Base-by-base conservation (phyloP, 2,329 filamentous ascomycete species). In the Ceratocystis smalleyi region DNA sequence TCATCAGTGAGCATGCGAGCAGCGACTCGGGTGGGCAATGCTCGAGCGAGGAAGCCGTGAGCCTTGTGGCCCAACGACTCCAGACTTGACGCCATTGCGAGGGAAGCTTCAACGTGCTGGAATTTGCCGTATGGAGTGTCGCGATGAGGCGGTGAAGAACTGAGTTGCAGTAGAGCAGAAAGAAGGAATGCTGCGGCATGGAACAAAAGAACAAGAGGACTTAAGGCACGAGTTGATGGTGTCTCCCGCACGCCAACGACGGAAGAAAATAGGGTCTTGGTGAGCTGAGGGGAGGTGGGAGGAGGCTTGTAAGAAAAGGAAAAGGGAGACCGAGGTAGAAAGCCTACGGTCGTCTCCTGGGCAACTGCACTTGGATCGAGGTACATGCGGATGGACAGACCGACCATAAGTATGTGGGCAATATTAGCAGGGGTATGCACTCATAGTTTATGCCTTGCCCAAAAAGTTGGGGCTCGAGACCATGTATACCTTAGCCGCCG, bases 261-360 rank as follows among this genome's bases (percentile, higher is more conserved):
- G 32, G 32, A 22, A 62, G 17, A 62, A 59, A 15, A 19, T 40
- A 64, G 64, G 59, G 63, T 62, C 57, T 66, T 59, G 63, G 64
- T 67, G 65, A 68, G 55, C 59, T 64, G 61, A 65, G 64, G 64
- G 61, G 71, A 71, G 71, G 70, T 71, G 68, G 67, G 68, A 69
- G 70, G 67, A 69, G 70, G 67, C 27, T 8, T 67, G 63, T 43
- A 65, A 67, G 67, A 49, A 66, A 61, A 67, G 64, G 67, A 69
- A 67, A 65, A 68, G 59, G 30, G 10, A 61, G 32, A 35, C 32
- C 1, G 30, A 32, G 30, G 30, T 12, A 40, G 54, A 64, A 49
- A 30, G 54, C 30, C 8, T 10, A 1, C 27, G 32, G 27, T 19
- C 15, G 54, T 57, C 54, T 35, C 54, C 54, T 35, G 54, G 54